Percentiles rank a stretch among this genome's conserved stretches.
These are phyloP conservation scores for Cicer yamashitae DNA, from an alignment of 306 rosid species.

Conservation along the genomic window DNA sequence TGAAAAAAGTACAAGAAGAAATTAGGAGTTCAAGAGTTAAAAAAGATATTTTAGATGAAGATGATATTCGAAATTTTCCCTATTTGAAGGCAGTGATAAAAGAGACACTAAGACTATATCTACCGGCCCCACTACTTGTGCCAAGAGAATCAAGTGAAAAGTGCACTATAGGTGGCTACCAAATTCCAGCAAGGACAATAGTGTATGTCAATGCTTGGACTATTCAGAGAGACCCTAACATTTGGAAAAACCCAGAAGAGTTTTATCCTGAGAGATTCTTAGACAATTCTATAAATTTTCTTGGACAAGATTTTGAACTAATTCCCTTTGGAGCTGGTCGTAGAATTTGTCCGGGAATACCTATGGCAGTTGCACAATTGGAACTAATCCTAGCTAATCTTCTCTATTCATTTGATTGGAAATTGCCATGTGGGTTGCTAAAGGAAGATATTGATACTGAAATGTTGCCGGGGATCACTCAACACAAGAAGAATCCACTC, in stretches of 20 bases:
- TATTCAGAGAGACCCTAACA: background rate
- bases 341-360: background rate
- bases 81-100: conserved; percentile 36
- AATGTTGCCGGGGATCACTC: conserved; percentile 1
- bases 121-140: background rate
- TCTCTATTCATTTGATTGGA: background rate
- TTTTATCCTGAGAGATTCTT: conserved; percentile 7
- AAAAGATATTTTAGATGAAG: conserved; percentile 20
- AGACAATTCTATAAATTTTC: background rate
- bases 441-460: conserved; percentile 1
- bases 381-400: background rate
- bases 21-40: background rate
- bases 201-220: background rate
- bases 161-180: background rate
- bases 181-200: background rate
- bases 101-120: background rate
- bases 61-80: conserved; percentile 26
- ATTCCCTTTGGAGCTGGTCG: conserved; percentile 16
- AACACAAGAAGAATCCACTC: conserved; percentile 2
- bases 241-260: background rate
- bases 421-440: background rate
- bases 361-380: background rate
- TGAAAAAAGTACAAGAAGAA: conserved; percentile 17
- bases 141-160: background rate
- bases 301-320: conserved; percentile 1